Base-by-base conservation (phyloP, 495 filamentous ascomycete genomes). In the Tricharina praecox region DNA sequence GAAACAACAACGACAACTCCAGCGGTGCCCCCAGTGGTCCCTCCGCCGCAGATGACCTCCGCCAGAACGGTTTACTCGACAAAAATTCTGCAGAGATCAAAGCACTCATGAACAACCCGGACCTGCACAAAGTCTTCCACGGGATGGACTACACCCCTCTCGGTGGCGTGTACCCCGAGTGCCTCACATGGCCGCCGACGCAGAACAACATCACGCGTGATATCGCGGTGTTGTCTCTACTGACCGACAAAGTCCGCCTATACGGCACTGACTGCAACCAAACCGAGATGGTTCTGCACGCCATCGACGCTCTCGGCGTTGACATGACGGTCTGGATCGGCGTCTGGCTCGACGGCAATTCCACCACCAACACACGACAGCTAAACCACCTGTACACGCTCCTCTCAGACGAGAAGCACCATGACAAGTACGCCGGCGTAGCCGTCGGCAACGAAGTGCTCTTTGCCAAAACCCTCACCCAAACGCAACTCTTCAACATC, bases 211-310 rank as follows among this genome's bases (percentile, higher is more conserved):
- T 97, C 54, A 97, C 90, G 4, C 75, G 81, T 32, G 90, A 97
- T 56, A 65, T 97, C 45, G 90, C 90, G 20, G 79, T 94, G 8
- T 73, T 97, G 15, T 86, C 84, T 3, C 86, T 94, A 60, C 69
- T 97, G 25, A 95, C 85, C 47, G 86, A 93, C 62, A 79, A 74
- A 1, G 71, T 97, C 35, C 82, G 88, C 1, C 71, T 96, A 11
- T 97, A 97, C 61, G 90, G 90, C 20, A 95, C 84, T 13, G 90
- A 97, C 65, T 97, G 90, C 71, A 95, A 96, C 61, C 88, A 95
- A 63, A 95, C 90, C 0, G 77, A 93, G 60, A 85, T 96, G 83
- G 79, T 90, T 1, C 71, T 96, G 33, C 77, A 88, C 55, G 76
- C 86, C 4, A 78, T 97, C 58, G 68, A 79, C 44, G 72, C 70